Conservation (phyloP, 148 eudicot species). For the Rhododendron ferrugineum region DNA sequence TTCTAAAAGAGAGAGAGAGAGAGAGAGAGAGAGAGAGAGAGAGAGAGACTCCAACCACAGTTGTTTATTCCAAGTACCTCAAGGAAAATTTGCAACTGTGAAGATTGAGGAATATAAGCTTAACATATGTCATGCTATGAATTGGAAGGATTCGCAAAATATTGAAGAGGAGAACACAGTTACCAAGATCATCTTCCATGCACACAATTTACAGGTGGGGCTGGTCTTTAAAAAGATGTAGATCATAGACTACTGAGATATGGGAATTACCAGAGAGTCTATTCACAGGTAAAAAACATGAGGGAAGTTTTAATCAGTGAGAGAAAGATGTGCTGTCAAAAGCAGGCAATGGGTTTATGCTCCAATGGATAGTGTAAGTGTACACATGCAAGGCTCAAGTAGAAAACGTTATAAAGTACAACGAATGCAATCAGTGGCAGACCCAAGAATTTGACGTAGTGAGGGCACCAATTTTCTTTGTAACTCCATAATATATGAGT, state of each 20-base stretch:
- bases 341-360: not conserved
- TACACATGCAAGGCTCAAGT: not conserved
- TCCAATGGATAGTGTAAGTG: not conserved
- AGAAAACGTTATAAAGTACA: not conserved
- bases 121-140: not conserved
- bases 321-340: not conserved
- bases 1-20: not conserved
- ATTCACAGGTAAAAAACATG: not conserved
- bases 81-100: not conserved
- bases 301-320: not conserved
- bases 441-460: no score
- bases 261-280: not conserved
- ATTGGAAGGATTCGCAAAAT: not conserved
- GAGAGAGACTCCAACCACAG: not conserved
- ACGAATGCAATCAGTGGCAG: no score
- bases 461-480: no score
- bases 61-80: not conserved
- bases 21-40: not conserved
- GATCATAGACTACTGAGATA: not conserved
- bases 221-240: not conserved
- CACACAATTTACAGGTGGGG: not conserved
- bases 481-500: no score
- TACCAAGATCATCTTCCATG: not conserved
- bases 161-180: not conserved
- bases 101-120: not conserved